Conservation (phyloP, 73 alveolate species). For the Paramecium sonneborni region DNA sequence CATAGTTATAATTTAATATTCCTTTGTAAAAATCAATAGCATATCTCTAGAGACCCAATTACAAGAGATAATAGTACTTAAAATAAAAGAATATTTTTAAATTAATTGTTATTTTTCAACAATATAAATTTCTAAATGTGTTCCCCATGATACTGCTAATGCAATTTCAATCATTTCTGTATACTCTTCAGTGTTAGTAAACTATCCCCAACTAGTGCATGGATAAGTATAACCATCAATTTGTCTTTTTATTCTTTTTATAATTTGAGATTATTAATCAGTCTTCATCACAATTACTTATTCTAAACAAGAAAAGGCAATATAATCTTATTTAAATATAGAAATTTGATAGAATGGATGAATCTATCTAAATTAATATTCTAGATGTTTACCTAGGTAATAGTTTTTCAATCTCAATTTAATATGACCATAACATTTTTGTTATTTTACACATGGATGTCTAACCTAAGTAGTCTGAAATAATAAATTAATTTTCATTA, state of each 20-base stretch:
- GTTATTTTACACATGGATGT: background rate
- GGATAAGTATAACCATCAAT: constrained; percentile 32
- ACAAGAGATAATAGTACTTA: background rate
- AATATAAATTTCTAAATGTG: background rate
- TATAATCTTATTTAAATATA: background rate
- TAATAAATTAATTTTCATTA: background rate
- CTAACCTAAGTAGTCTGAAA: background rate
- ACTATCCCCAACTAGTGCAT: constrained; percentile 27
- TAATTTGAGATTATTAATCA: background rate
- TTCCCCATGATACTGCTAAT: background rate
- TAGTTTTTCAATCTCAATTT: background rate
- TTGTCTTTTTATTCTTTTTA: background rate
- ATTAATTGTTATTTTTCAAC: background rate
- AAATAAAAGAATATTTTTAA: background rate
- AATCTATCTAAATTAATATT: background rate
- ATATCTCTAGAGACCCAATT: constrained; percentile 47
- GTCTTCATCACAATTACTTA: background rate
- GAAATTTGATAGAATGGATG: constrained; percentile 31
- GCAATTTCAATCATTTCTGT: constrained; percentile 9
- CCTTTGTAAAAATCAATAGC: background rate
- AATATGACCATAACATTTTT: constrained; percentile 15
- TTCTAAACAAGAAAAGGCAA: constrained; percentile 19
- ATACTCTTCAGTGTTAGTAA: constrained; percentile 20
- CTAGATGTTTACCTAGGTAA: background rate
- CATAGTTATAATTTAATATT: background rate